phyloP scores from a whole-genome alignment of 345 rosid genomes.

The Erysimum cheiranthoides region DNA sequence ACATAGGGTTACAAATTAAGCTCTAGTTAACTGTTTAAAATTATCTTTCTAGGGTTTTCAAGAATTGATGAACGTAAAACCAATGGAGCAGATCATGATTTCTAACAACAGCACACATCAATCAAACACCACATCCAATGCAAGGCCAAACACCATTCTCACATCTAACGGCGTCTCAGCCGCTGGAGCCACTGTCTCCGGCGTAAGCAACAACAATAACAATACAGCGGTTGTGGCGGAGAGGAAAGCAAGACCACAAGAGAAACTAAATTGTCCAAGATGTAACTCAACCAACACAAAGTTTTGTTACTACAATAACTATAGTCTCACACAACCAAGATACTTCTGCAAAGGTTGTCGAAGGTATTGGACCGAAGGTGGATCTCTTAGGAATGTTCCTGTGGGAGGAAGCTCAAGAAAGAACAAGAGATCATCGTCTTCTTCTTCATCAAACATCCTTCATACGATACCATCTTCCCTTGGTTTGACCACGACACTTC shows the following conservation, averaged over 20 bases:
- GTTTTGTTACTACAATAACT: constrained; percentile 94
- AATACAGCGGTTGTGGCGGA: constrained; percentile 36
- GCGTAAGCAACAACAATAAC: constrained; percentile 37
- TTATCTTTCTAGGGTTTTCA: constrained; percentile 42
- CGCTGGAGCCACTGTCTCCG: constrained; percentile 34
- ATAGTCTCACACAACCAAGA: constrained; percentile 88
- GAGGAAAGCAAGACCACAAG: constrained; percentile 45
- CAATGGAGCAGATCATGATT: constrained; percentile 48
- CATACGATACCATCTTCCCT: constrained; percentile 40
- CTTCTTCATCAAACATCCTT: constrained; percentile 30
- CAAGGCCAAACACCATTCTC: constrained; percentile 38
- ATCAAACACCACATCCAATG: constrained; percentile 36
- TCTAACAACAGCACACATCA: constrained; percentile 44
- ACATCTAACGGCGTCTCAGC: constrained; percentile 34
- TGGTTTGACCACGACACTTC: constrained; percentile 42
- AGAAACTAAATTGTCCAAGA: constrained; percentile 85
- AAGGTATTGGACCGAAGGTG: constrained; percentile 98
- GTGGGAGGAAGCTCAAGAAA: constrained; percentile 84
- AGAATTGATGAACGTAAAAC: constrained; percentile 49
- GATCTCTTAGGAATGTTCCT: constrained; percentile 85
- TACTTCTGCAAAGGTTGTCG: constrained; percentile 90
- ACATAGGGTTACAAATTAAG: constrained; percentile 18
- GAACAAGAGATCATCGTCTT: constrained; percentile 55
- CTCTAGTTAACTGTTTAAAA: not conserved
- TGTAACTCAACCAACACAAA: constrained; percentile 90